These are phyloP conservation scores for Dactylis glomerata DNA, from an alignment of 176 grass and related monocot species.

Conservation along the genomic window DNA sequence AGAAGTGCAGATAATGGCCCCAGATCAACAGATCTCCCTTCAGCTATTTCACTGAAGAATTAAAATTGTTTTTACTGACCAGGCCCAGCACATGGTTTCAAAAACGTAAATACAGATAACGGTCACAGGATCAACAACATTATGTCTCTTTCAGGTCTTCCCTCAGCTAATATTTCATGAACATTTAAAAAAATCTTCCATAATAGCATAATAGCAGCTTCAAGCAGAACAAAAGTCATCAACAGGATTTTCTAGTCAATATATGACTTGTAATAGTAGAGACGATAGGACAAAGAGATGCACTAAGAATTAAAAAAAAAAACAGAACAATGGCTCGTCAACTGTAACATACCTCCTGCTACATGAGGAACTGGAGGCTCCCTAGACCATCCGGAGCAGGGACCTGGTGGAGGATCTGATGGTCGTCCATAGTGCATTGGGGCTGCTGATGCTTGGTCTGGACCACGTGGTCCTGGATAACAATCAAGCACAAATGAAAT, in stretches of 20 bases:
- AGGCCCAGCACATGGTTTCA: neutral
- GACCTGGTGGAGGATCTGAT: slow-evolving; percentile 52
- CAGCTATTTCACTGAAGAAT: neutral
- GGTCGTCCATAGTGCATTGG: slow-evolving; percentile 54
- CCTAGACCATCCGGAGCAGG: slow-evolving; percentile 60
- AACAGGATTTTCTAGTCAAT: neutral
- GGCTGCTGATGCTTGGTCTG: slow-evolving; percentile 48
- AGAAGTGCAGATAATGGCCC: neutral
- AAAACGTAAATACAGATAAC: neutral
- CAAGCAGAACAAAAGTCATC: neutral
- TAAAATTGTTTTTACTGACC: neutral
- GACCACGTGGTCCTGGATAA: slow-evolving; percentile 31
- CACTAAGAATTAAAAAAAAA: neutral
- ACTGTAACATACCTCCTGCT: slow-evolving; percentile 48
- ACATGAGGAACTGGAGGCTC: slow-evolving; percentile 58
- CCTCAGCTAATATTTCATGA: neutral
- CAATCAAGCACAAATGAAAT: slow-evolving; percentile 32
- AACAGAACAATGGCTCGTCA: neutral
- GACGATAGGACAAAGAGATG: neutral
- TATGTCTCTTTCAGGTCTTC: neutral
- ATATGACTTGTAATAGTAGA: neutral
- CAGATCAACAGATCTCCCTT: neutral
- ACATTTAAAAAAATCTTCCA: slow-evolving; percentile 7
- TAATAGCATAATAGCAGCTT: neutral
- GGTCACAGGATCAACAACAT: neutral